Percentiles rank a stretch among this genome's conserved stretches.
phyloP scores from a whole-genome alignment of 148 eudicot genomes.

The Dianthus caryophyllus region DNA sequence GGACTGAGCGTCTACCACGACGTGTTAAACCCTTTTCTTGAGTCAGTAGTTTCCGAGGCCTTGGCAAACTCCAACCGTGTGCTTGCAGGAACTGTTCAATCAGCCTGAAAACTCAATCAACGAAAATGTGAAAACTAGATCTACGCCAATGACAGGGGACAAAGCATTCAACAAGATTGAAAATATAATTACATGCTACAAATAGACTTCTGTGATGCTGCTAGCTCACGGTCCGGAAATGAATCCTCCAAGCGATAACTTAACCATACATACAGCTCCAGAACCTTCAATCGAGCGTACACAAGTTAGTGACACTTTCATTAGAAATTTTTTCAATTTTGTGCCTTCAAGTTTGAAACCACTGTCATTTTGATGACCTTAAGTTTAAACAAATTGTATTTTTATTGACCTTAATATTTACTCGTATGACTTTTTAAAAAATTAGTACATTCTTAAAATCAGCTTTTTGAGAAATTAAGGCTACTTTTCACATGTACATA shows the following conservation, averaged over 20 bases:
- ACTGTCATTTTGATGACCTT: too few species aligned
- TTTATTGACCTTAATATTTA: too few species aligned
- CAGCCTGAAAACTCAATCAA: slow-evolving; percentile 44
- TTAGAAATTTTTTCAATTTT: too few species aligned
- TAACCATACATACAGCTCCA: slow-evolving; percentile 97
- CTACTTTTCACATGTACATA: too few species aligned
- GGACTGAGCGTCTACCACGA: slow-evolving; percentile 16
- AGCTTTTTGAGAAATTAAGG: too few species aligned
- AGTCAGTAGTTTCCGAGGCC: slow-evolving; percentile 19
- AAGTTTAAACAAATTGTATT: too few species aligned
- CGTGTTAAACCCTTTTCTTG: slow-evolving; percentile 24
- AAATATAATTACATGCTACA: slow-evolving; percentile 74
- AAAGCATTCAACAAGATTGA: not conserved
- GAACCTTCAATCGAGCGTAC: slow-evolving; percentile 47
- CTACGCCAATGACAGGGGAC: not conserved
- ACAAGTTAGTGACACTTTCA: not conserved
- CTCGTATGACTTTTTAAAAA: too few species aligned
- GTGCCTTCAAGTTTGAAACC: too few species aligned
- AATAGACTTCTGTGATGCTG: slow-evolving; percentile 82
- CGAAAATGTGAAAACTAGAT: not conserved
- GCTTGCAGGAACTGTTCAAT: slow-evolving; percentile 83
- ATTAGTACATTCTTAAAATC: too few species aligned
- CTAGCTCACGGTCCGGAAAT: slow-evolving; percentile 92
- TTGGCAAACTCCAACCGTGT: slow-evolving; percentile 60
- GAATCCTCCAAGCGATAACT: slow-evolving; percentile 78